These are phyloP conservation scores for Fusarium duplospermum DNA, from an alignment of 2,329 filamentous ascomycete species.

Conservation along the genomic window DNA sequence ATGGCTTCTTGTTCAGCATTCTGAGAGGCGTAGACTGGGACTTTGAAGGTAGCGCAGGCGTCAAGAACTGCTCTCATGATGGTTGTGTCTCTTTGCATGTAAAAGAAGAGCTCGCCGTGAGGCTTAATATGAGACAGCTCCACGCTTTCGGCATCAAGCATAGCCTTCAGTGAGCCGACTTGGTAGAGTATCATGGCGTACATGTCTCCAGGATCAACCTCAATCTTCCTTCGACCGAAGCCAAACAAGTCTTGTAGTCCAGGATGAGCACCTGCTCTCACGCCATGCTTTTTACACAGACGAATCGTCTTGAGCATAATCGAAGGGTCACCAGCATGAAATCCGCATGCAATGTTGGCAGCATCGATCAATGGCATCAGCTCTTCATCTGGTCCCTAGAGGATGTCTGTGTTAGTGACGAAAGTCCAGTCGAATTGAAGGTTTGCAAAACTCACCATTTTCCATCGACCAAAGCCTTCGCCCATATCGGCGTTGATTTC, in stretches of 20 bases:
- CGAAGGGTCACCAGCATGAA: conserved; percentile 70
- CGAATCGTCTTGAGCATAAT: conserved; percentile 72
- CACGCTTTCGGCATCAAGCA: conserved; percentile 67
- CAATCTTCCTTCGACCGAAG: conserved; percentile 72
- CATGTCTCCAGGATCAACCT: conserved; percentile 66
- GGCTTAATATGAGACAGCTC: conserved; percentile 72
- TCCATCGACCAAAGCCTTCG: conserved; percentile 15
- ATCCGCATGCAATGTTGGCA: conserved; percentile 72
- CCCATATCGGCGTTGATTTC: conserved; percentile 21
- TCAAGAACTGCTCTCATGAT: conserved; percentile 46
- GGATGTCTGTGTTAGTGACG: background rate
- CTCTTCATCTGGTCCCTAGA: conserved; percentile 63
- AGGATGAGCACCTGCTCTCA: conserved; percentile 71
- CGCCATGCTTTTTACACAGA: conserved; percentile 66
- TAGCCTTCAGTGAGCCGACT: conserved; percentile 70
- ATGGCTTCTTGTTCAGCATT: background rate
- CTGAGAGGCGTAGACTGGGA: conserved; percentile 44
- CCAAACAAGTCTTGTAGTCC: conserved; percentile 74
- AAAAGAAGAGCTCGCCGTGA: conserved; percentile 67
- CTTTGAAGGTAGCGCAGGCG: conserved; percentile 42
- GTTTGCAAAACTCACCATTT: background rate
- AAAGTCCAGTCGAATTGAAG: too few species aligned
- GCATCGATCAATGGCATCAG: conserved; percentile 71
- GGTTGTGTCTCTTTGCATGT: conserved; percentile 43
- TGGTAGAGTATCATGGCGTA: conserved; percentile 71